Evolutionary conservation across 208 protist genomes (phyloP), one percentile per base, ranked within the genome.

Genomic region (Crithidia thermophila): DNA sequence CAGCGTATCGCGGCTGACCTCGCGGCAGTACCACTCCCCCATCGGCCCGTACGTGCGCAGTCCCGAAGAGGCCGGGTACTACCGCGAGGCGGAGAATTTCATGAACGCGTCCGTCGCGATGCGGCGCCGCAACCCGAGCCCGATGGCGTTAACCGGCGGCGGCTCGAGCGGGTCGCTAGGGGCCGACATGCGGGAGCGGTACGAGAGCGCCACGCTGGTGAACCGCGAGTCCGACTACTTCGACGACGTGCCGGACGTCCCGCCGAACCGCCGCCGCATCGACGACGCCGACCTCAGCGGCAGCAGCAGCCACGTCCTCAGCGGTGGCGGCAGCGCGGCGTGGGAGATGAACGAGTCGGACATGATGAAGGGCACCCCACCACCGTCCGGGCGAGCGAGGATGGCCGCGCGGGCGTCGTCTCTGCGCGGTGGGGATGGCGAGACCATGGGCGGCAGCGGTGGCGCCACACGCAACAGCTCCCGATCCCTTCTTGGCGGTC

Each of bases 41-140:
- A 34, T 67, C 14, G 69, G 63, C 64, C 66, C 70, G 23, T 72
- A 61, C 49, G 42, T 66, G 30, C 58, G 60, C 30, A 57, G 52
- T 1, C 61, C 47, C 2, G 69, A 65, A 43, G 75, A 81, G 64
- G 61, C 49, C 36, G 42, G 56, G 45, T 81, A 77, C 69, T 81
- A 81, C 51, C 57, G 61, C 23, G 23, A 49, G 1, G 65, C 56
- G 14, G 42, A 72, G 45, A 16, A 14, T 4, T 60, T 72, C 28
- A 67, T 81, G 9, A 13, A 60, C 11, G 51, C 56, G 5, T 61
- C 67, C 30, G 23, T 58, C 28, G 45, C 18, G 31, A 28, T 64
- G 45, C 66, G 72, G 31, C 68, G 31, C 18, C 59, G 59, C 49
- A 66, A 62, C 43, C 34, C 68, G 42, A 57, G 28, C 16, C 59